These are phyloP conservation scores for Lithocarpus polystachyus DNA, from an alignment of 306 rosid genomes.

Conservation along the genomic window DNA sequence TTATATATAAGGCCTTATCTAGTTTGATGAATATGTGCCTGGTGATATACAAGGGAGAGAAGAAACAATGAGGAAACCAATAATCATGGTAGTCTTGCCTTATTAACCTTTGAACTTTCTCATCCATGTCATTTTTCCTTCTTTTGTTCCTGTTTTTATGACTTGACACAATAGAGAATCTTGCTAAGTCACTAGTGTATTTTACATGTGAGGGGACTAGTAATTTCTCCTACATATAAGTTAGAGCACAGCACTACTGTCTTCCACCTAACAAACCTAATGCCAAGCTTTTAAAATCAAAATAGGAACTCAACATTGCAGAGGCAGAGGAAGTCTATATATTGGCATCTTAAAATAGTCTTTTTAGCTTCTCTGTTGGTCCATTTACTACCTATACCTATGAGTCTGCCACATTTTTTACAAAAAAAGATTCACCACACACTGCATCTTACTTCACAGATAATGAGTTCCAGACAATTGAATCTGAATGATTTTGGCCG, in stretches of 20 bases:
- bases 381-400: neutral
- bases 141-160: neutral
- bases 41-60: neutral
- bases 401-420: neutral
- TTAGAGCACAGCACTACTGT: neutral
- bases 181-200: neutral
- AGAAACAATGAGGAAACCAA: neutral
- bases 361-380: neutral
- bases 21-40: neutral
- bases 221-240: neutral
- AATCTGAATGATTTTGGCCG: neutral
- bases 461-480: neutral
- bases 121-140: neutral
- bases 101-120: neutral
- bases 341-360: neutral
- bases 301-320: neutral
- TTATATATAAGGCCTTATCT: neutral
- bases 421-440: neutral
- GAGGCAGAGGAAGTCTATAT: neutral
- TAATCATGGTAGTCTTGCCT: neutral
- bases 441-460: neutral
- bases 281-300: neutral
- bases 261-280: neutral
- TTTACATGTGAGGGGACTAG: neutral
- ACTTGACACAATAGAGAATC: neutral